Evolutionary conservation across 441 rosid genomes (phyloP).

Genomic region (Populus trichocarpa): DNA sequence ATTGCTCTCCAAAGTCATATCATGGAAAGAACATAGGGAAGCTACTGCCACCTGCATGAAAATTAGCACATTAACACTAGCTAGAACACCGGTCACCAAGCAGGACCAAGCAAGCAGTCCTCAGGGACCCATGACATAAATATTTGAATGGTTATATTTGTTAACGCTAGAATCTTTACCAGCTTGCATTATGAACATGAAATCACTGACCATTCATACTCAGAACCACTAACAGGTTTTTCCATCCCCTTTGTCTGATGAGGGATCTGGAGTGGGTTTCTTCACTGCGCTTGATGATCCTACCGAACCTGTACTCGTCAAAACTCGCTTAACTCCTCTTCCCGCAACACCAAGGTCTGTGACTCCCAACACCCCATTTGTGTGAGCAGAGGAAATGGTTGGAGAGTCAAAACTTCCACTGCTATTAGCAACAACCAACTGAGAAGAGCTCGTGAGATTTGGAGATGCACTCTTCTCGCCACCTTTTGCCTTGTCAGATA

Average conservation of each 20-base stretch:
- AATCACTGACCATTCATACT: background rate
- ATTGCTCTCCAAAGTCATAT: background rate
- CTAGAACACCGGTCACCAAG: background rate
- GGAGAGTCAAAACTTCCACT: conserved; percentile 54
- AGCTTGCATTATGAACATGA: background rate
- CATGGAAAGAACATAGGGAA: background rate
- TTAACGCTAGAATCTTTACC: background rate
- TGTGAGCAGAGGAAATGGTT: conserved; percentile 71
- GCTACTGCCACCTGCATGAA: background rate
- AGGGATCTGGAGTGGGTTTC: conserved; percentile 47
- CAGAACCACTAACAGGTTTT: conserved; percentile 25
- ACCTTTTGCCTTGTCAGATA: conserved; percentile 45
- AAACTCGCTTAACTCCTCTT: conserved; percentile 89
- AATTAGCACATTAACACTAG: background rate
- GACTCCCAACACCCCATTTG: conserved; percentile 55
- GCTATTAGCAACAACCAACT: conserved; percentile 41
- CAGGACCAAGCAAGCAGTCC: background rate
- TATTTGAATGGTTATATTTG: background rate
- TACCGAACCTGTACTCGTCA: conserved; percentile 37
- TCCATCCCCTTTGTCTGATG: conserved; percentile 51
- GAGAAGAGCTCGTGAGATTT: conserved; percentile 53
- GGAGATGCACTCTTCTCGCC: conserved; percentile 37
- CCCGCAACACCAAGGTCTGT: conserved; percentile 87
- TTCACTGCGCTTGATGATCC: conserved; percentile 47
- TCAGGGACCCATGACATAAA: background rate